Conservation (phyloP, 345 rosid genomes). For the Abelmoschus esculentus region DNA sequence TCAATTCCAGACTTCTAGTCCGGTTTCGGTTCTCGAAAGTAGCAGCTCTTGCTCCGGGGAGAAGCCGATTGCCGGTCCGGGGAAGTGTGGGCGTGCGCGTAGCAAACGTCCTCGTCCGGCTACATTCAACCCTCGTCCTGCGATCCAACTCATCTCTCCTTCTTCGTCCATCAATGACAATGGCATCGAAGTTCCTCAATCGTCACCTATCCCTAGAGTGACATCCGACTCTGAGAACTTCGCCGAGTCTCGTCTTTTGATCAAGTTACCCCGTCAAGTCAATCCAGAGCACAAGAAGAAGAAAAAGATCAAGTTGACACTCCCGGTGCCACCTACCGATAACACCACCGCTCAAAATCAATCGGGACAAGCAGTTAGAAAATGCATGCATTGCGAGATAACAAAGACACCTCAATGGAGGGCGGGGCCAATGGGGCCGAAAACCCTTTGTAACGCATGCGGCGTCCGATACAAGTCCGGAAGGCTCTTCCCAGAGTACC, state of each 20-base stretch:
- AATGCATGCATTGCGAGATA: not conserved
- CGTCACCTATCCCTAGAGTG: not conserved
- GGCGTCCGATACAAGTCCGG: not conserved
- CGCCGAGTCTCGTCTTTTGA: not conserved
- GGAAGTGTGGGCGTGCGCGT: constrained; percentile 70
- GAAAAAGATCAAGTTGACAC: not conserved
- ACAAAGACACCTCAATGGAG: not conserved
- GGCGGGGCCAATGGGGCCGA: not conserved
- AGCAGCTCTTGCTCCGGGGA: constrained; percentile 71
- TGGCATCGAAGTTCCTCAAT: constrained; percentile 10
- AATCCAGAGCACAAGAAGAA: not conserved
- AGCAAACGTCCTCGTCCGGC: constrained; percentile 93
- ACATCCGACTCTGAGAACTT: not conserved
- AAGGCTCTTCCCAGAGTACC: not conserved
- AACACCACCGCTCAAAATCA: not conserved
- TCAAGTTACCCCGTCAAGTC: not conserved
- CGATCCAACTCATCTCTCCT: constrained; percentile 42
- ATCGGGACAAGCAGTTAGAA: not conserved
- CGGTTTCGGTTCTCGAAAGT: constrained; percentile 88
- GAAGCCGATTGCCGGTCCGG: constrained; percentile 29
- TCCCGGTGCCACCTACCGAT: not conserved
- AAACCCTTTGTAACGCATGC: not conserved
- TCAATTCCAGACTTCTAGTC: constrained; percentile 67
- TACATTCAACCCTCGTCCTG: constrained; percentile 44
- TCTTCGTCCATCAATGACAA: constrained; percentile 28